Conservation (phyloP, 352 stramenopile species). For the Phytopythium ostracodes region DNA sequence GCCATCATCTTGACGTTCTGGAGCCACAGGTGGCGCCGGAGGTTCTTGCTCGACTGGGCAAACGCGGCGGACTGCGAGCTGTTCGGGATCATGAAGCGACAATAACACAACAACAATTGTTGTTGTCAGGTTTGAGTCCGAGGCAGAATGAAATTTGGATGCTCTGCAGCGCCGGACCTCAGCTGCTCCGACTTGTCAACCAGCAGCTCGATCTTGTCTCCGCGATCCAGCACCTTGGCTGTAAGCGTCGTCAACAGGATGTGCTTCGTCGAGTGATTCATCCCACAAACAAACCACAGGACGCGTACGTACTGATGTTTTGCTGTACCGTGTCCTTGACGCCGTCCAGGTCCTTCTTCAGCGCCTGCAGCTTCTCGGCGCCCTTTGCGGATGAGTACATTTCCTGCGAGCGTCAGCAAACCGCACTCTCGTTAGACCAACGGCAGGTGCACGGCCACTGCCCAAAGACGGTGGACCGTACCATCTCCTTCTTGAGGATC, state of each 20-base stretch:
- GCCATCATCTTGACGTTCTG: conserved; percentile 89
- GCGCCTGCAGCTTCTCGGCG: conserved; percentile 67
- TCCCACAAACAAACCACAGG: background rate
- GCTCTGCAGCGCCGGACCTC: conserved; percentile 53
- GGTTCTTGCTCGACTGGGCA: conserved; percentile 74
- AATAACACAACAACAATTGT: background rate
- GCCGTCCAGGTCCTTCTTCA: conserved; percentile 78
- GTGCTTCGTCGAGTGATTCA: background rate
- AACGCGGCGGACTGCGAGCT: conserved; percentile 82
- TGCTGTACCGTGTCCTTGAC: conserved; percentile 79
- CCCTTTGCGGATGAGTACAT: conserved; percentile 72
- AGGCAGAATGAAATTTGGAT: background rate
- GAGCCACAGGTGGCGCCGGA: conserved; percentile 80
- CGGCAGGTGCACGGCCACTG: background rate
- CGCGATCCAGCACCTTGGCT: conserved; percentile 82
- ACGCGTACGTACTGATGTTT: conserved; percentile 63
- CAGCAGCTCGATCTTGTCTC: conserved; percentile 86
- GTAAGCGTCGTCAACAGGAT: conserved; percentile 3
- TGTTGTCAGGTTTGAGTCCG: background rate
- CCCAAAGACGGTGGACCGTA: conserved; percentile 8
- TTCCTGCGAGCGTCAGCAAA: conserved; percentile 34
- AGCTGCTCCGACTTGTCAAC: conserved; percentile 87
- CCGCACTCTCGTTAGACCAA: background rate
- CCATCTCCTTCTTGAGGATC: conserved; percentile 85
- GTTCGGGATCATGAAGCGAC: background rate